Percentiles rank a stretch among this genome's conserved stretches.
Conservation (phyloP, 805 yeast species). For the Saccharomycopsis microspora region DNA sequence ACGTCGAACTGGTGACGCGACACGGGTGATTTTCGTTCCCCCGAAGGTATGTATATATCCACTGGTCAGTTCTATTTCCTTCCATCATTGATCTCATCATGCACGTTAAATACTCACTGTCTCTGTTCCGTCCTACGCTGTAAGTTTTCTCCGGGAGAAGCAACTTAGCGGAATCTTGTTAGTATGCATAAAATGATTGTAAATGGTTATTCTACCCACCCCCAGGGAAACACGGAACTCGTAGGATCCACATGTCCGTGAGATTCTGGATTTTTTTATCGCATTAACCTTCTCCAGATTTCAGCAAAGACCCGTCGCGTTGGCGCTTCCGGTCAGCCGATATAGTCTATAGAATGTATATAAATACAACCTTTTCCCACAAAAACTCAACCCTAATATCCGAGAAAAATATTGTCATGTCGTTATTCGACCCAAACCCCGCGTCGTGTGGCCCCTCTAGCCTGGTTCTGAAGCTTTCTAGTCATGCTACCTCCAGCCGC, state of each 20-base stretch:
- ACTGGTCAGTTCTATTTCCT: not conserved
- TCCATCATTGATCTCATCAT: not conserved
- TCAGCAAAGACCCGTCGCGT: not conserved
- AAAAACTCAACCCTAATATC: not conserved
- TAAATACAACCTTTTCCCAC: too few species aligned
- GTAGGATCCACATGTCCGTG: constrained; percentile 2
- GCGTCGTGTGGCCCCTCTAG: constrained; percentile 14
- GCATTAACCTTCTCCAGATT: not conserved
- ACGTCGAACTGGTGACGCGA: not conserved
- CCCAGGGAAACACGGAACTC: not conserved
- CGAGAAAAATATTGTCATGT: constrained; percentile 1
- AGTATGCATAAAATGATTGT: not conserved
- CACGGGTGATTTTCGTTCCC: not conserved
- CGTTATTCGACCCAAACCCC: constrained; percentile 6
- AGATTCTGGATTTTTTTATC: not conserved
- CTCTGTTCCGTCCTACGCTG: constrained; percentile 5
- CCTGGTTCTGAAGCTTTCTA: constrained; percentile 6
- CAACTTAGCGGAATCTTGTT: not conserved
- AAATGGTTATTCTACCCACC: not conserved
- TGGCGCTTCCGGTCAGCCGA: not conserved
- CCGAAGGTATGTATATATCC: not conserved
- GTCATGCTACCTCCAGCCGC: constrained; percentile 3
- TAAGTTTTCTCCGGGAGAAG: constrained; percentile 9
- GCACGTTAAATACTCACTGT: constrained; percentile 2
- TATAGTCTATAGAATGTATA: too few species aligned